Evolutionary conservation across 768 basidiomycete genomes (phyloP).

Genomic region (Hebeloma cylindrosporum): DNA sequence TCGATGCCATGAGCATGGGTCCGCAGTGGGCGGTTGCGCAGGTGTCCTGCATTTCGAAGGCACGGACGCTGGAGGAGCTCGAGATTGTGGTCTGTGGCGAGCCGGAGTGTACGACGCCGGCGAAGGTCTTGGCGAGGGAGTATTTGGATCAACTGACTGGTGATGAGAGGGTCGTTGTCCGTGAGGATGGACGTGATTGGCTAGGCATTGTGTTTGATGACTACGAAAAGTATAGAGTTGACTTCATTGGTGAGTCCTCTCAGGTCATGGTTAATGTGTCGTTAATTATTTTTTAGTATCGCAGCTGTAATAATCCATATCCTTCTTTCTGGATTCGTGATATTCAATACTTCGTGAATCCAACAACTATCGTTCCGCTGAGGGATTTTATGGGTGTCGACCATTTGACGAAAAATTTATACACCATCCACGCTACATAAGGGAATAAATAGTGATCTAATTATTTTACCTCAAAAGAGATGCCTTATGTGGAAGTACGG

Average conservation of each 20-base stretch:
- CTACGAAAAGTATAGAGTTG: conserved; percentile 13
- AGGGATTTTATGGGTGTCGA: too few relatives aligned
- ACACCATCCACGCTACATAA: too few relatives aligned
- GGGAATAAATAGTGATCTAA: too few relatives aligned
- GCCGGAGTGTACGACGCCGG: conserved; percentile 1
- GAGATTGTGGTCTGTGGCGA: conserved; percentile 25
- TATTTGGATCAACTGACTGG: conserved; percentile 9
- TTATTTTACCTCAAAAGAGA: too few relatives aligned
- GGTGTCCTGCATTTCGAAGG: conserved; percentile 24
- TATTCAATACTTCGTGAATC: too few relatives aligned
- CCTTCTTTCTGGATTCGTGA: too few relatives aligned
- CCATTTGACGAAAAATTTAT: too few relatives aligned
- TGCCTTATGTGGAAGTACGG: neutral
- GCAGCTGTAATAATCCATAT: too few relatives aligned
- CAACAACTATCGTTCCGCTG: too few relatives aligned
- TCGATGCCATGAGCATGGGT: conserved; percentile 18
- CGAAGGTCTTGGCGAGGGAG: conserved; percentile 2
- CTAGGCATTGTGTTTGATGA: conserved; percentile 14
- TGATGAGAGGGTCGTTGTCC: conserved; percentile 15
- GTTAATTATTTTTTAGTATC: neutral
- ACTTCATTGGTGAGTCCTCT: conserved; percentile 9
- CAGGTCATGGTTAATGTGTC: too few relatives aligned
- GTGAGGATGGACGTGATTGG: conserved; percentile 12
- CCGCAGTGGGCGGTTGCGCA: conserved; percentile 28
- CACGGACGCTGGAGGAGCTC: conserved; percentile 25